These are phyloP conservation scores for Aspergillus udagawae DNA, from an alignment of 2,329 filamentous ascomycete genomes.

Conservation along the genomic window DNA sequence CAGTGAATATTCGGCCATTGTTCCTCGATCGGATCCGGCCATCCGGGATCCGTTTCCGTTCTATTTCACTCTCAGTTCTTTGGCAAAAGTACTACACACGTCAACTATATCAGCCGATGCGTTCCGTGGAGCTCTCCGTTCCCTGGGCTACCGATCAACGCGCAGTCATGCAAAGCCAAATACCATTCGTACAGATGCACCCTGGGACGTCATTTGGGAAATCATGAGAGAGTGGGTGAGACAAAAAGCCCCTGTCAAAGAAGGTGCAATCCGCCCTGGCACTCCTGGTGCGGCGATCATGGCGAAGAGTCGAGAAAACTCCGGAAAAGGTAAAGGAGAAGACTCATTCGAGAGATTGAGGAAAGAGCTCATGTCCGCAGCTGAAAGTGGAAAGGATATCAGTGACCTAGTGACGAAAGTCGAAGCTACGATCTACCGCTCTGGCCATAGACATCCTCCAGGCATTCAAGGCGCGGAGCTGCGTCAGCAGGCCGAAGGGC, in stretches of 20 bases:
- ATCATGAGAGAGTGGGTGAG: conserved; percentile 88
- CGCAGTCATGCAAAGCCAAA: conserved; percentile 86
- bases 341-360: conserved; percentile 31
- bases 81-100: conserved; percentile 75
- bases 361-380: conserved; percentile 33
- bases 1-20: conserved; percentile 27
- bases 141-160: conserved; percentile 76
- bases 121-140: conserved; percentile 73
- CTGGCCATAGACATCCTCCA: conserved; percentile 22
- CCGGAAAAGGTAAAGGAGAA: conserved; percentile 27
- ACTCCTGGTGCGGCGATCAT: conserved; percentile 70
- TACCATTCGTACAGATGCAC: conserved; percentile 89
- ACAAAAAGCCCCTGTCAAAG: conserved; percentile 74
- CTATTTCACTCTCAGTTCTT: conserved; percentile 72
- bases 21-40: conserved; percentile 55
- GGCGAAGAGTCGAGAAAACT: conserved; percentile 37
- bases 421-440: conserved; percentile 43
- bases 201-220: conserved; percentile 87
- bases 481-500: neutral
- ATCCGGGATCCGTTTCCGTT: conserved; percentile 73
- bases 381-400: conserved; percentile 31
- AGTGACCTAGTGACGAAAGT: conserved; percentile 40
- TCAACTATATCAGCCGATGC: conserved; percentile 73
- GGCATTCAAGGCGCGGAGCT: neutral
- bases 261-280: conserved; percentile 63